Conservation (phyloP, 129 eudicot genomes). For the Pittosporum tobira region DNA sequence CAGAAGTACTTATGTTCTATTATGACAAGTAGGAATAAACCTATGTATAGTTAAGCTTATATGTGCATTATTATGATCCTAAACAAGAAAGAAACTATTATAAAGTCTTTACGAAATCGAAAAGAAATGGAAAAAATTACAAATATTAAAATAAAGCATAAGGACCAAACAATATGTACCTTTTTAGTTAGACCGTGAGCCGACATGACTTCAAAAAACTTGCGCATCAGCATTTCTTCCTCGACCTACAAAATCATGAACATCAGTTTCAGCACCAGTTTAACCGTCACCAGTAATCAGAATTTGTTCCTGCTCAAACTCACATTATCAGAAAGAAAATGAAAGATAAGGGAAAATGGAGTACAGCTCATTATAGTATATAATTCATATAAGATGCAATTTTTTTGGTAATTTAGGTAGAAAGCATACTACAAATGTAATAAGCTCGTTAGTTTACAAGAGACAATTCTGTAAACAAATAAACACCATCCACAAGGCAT, state of each 20-base stretch:
- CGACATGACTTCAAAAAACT: conserved; percentile 52
- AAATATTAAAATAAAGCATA: background rate
- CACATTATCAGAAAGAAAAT: background rate
- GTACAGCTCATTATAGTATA: no score
- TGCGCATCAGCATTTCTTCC: conserved; percentile 80
- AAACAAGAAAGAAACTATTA: background rate
- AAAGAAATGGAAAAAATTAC: background rate
- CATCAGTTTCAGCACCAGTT: background rate
- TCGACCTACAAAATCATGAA: conserved; percentile 47
- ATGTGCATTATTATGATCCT: background rate
- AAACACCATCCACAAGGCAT: background rate
- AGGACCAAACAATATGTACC: conserved; percentile 14
- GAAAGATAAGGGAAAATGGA: no score
- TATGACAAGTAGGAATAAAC: background rate
- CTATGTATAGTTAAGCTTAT: no score
- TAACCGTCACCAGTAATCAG: background rate
- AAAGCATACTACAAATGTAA: background rate
- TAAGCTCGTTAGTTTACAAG: background rate
- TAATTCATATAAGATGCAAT: background rate
- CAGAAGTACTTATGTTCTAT: background rate
- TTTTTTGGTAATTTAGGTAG: no score
- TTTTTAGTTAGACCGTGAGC: conserved; percentile 32
- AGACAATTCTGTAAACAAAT: no score
- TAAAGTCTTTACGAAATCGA: background rate
- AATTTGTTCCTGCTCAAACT: background rate